Evolutionary conservation across 352 stramenopile genomes (phyloP).

Genomic region (Phytopythium ostracodes): DNA sequence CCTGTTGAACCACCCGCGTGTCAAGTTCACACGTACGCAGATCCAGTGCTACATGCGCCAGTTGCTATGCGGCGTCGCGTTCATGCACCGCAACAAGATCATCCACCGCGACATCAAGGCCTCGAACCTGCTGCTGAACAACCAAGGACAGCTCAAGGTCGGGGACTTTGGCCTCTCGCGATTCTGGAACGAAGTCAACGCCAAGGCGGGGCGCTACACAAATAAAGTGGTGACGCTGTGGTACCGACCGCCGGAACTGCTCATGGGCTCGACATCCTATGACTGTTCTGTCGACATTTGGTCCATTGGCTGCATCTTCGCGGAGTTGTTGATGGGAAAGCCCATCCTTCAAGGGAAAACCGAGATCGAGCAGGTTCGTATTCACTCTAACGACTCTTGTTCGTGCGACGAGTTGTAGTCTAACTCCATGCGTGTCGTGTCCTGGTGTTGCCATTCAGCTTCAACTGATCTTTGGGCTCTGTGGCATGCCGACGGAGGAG

Average conservation of each 20-base stretch:
- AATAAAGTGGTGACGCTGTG: constrained; percentile 96
- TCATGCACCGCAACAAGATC: constrained; percentile 89
- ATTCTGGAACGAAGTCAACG: constrained; percentile 85
- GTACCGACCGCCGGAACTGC: constrained; percentile 92
- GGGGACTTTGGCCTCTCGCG: constrained; percentile 79
- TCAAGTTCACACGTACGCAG: constrained; percentile 82
- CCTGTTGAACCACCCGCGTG: constrained; percentile 73
- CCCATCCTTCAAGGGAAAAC: constrained; percentile 82
- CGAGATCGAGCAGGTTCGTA: constrained; percentile 85
- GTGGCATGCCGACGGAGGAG: constrained; percentile 72
- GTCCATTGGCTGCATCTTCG: constrained; percentile 91
- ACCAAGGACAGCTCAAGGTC: constrained; percentile 82
- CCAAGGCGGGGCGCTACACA: constrained; percentile 82
- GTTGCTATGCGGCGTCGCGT: constrained; percentile 71
- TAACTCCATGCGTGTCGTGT: neutral
- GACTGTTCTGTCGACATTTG: constrained; percentile 93
- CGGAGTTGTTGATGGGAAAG: constrained; percentile 69
- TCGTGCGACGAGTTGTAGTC: constrained; percentile 1
- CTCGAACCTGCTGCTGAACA: constrained; percentile 83
- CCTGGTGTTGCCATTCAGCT: constrained; percentile 26
- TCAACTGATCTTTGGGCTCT: constrained; percentile 76
- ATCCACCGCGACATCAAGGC: constrained; percentile 86
- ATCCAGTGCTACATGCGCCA: constrained; percentile 89
- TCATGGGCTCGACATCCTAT: constrained; percentile 92
- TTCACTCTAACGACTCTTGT: no score